phyloP scores from a whole-genome alignment of 345 rosid genomes.

The Acer yangbiense region DNA sequence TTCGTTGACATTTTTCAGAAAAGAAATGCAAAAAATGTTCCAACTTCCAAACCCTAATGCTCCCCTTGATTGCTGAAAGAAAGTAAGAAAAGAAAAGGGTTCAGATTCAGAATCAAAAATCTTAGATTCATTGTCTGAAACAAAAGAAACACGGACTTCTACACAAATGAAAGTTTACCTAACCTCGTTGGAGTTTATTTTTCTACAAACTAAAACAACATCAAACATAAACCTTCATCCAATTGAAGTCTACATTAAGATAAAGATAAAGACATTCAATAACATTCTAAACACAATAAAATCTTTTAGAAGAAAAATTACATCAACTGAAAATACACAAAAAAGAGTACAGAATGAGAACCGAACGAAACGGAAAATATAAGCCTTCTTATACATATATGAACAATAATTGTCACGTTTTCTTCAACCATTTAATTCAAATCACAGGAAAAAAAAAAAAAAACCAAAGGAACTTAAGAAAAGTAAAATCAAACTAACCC shows the following conservation, averaged over 20 bases:
- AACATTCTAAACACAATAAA: neutral
- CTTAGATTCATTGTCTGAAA: neutral
- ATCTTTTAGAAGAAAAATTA: neutral
- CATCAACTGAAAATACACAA: neutral
- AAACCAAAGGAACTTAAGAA: neutral
- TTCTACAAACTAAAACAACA: slow-evolving; percentile 4
- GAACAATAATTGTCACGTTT: neutral
- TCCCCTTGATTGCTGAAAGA: slow-evolving; percentile 22
- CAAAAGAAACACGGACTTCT: neutral
- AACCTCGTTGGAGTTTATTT: neutral
- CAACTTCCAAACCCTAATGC: slow-evolving; percentile 19
- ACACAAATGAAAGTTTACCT: neutral
- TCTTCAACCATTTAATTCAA: slow-evolving; percentile 1
- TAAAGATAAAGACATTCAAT: neutral
- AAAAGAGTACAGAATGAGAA: neutral
- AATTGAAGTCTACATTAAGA: neutral
- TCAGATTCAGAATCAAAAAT: neutral
- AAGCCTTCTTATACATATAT: neutral
- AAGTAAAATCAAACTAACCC: slow-evolving; percentile 6
- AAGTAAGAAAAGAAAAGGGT: neutral
- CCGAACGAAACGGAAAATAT: neutral
- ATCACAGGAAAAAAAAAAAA: neutral
- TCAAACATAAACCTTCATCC: neutral
- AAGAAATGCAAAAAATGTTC: slow-evolving; percentile 12
- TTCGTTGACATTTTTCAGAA: slow-evolving; percentile 45